These are phyloP conservation scores for Euphorbia schlechtendalii DNA, from an alignment of 441 rosid genomes.

Conservation along the genomic window DNA sequence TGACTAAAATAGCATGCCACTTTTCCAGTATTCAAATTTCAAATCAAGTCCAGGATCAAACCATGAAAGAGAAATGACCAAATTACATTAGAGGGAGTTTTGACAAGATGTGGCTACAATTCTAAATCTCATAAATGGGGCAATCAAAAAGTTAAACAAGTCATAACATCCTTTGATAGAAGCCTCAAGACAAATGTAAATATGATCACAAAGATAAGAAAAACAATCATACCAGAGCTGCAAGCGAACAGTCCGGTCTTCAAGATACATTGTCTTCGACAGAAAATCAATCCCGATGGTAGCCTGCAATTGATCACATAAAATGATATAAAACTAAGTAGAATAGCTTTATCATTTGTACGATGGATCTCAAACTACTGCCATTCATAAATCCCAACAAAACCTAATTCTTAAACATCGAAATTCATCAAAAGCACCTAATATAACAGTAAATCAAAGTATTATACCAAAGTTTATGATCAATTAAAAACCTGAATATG, in stretches of 20 bases:
- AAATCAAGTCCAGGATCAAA: not conserved
- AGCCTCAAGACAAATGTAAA: not conserved
- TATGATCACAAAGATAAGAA: not conserved
- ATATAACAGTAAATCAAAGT: not conserved
- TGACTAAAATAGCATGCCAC: not conserved
- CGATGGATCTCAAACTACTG: no score
- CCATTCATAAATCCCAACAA: not conserved
- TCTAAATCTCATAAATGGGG: not conserved
- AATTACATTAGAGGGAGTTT: not conserved
- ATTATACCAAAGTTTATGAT: no score
- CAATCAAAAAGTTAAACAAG: not conserved
- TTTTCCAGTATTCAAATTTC: no score
- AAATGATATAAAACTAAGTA: not conserved
- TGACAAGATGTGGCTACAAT: not conserved
- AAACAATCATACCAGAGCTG: conserved; percentile 47
- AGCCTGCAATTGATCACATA: conserved; percentile 34
- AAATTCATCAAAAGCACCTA: not conserved
- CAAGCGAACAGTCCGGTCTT: conserved; percentile 49
- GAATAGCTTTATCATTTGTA: no score
- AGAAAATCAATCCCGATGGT: conserved; percentile 65
- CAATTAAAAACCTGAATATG: no score
- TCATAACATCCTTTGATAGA: not conserved
- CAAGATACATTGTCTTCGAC: conserved; percentile 59
- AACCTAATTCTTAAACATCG: not conserved
- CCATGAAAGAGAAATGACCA: not conserved